Base-by-base conservation (phyloP, 2,329 filamentous ascomycete species). In the Escovopsis weberi region DNA sequence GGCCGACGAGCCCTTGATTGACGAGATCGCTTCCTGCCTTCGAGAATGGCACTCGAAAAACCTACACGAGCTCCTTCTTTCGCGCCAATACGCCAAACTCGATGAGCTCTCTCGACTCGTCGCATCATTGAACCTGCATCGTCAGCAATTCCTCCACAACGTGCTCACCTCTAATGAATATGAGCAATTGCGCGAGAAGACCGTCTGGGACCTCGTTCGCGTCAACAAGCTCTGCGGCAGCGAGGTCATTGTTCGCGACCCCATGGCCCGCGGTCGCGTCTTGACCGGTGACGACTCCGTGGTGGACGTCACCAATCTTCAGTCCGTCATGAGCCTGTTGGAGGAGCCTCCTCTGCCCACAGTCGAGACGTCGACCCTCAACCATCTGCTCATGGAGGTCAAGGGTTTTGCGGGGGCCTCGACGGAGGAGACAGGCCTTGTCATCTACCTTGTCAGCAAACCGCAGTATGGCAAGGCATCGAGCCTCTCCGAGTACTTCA, bases 21-120 rank as follows among this genome's bases (percentile, higher is more conserved):
- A 98, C 62, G 91, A 98, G 61, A 96, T 98, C 53, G 88, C 91
- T 12, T 95, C 88, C 4, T 98, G 91, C 59, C 66, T 98, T 48
- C 78, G 91, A 52, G 91, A 98, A 71, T 98, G 91, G 93, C 89
- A 98, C 64, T 94, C 91, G 18, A 94, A 88, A 15, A 93, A 95
- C 57, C 72, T 98, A 12, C 93, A 98, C 63, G 86, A 94, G 58
- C 70, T 96, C 23, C 72, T 98, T 1, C 74, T 98, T 8, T 78
- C 79, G 18, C 76, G 86, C 46, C 79, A 88, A 58, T 98, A 98
- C 62, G 67, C 73, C 40, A 75, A 80, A 43, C 68, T 98, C 43
- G 86, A 94, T 53, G 78, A 82, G 48, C 78, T 96, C 58, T 84
- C 86, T 2, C 74, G 75, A 44, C 72, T 96, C 42, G 83, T 95